Evolutionary conservation across 2,329 filamentous ascomycete species (phyloP).

Genomic region (Emergomyces orientalis): DNA sequence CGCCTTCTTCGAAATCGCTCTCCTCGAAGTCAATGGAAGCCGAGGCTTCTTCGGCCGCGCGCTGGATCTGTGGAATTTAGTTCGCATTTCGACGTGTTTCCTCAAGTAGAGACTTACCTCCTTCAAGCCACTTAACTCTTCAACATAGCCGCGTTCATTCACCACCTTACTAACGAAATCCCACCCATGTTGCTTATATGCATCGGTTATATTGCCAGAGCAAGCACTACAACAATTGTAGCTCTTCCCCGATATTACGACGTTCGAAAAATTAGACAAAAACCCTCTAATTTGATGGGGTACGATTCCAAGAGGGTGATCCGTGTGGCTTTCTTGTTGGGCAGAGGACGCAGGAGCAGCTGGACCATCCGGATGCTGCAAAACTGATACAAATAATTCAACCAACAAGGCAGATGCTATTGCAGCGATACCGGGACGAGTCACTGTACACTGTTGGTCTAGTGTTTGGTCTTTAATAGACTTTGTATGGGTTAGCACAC

Average conservation of each 20-base stretch:
- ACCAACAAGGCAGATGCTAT: conserved; percentile 88
- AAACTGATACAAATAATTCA: conserved; percentile 74
- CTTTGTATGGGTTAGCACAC: conserved; percentile 38
- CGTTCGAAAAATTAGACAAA: conserved; percentile 50
- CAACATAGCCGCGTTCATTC: conserved; percentile 54
- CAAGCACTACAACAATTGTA: conserved; percentile 57
- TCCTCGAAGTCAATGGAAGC: conserved; percentile 40
- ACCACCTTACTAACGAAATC: conserved; percentile 51
- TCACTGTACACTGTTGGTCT: conserved; percentile 97
- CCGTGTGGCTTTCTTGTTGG: conserved; percentile 26
- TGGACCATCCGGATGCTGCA: conserved; percentile 64
- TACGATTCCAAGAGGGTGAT: conserved; percentile 44
- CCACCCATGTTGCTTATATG: conserved; percentile 50
- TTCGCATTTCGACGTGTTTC: conserved; percentile 16
- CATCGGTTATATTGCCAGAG: conserved; percentile 45
- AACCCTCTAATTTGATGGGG: conserved; percentile 58
- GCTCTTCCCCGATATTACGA: conserved; percentile 47
- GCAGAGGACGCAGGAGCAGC: conserved; percentile 32
- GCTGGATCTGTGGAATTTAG: conserved; percentile 32
- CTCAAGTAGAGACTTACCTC: conserved; percentile 37
- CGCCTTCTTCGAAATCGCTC: conserved; percentile 7
- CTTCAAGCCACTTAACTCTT: conserved; percentile 52
- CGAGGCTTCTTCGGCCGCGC: conserved; percentile 37
- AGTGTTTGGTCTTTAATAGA: conserved; percentile 90
- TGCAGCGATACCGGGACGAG: conserved; percentile 80